Evolutionary conservation across 345 rosid genomes (phyloP).

Genomic region (Eucalyptus albens): DNA sequence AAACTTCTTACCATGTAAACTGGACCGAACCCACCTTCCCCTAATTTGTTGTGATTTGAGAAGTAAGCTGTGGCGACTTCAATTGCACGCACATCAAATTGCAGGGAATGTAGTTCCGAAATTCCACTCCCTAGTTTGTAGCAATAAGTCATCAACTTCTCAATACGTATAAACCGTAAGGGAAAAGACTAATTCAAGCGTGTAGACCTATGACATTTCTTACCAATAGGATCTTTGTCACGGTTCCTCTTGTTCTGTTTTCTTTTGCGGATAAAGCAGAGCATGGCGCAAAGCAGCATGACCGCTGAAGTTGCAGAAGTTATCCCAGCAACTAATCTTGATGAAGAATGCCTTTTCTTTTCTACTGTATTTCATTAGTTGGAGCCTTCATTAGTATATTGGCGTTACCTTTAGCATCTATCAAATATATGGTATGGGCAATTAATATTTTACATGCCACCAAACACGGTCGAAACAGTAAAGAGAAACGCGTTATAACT

Average conservation of each 20-base stretch:
- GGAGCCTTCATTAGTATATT: not conserved
- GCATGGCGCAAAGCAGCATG: not conserved
- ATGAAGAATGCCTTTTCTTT: not conserved
- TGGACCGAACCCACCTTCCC: constrained; percentile 41
- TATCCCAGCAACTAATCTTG: not conserved
- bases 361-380: not conserved
- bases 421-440: not conserved
- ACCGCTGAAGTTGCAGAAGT: not conserved
- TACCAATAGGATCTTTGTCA: not conserved
- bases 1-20: constrained; percentile 3
- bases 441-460: not conserved
- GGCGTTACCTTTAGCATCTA: not conserved
- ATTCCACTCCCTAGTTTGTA: not conserved
- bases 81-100: not conserved
- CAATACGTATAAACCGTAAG: not conserved
- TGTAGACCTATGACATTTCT: not conserved
- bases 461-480: not conserved
- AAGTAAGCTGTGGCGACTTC: constrained; percentile 19
- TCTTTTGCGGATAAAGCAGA: not conserved
- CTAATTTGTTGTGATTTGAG: constrained; percentile 19
- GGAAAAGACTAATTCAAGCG: not conserved
- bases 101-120: not conserved
- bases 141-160: not conserved
- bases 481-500: not conserved
- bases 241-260: not conserved